Conservation (phyloP, 345 rosid species). For the Citrus inodora region DNA sequence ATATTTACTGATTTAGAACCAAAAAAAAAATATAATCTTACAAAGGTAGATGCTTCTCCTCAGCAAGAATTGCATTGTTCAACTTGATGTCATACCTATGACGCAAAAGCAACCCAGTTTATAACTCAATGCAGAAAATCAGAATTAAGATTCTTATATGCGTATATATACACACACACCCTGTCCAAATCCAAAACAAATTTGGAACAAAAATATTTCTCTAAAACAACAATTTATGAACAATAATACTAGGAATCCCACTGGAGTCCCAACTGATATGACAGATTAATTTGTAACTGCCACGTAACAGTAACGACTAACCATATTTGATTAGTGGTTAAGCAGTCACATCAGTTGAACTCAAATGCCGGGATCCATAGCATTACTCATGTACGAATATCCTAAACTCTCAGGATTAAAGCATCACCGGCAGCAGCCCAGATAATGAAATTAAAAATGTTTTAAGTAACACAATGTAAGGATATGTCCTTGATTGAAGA, state of each 20-base stretch:
- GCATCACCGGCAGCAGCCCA: not conserved
- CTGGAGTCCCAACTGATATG: too few species aligned
- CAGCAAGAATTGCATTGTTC: constrained; percentile 95
- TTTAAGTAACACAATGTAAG: too few species aligned
- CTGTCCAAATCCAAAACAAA: not conserved
- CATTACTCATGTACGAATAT: not conserved
- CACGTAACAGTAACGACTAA: too few species aligned
- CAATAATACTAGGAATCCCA: too few species aligned
- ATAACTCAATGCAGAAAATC: not conserved
- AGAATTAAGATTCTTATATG: too few species aligned
- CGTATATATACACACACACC: too few species aligned
- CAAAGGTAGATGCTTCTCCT: constrained; percentile 92
- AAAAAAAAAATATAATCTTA: constrained; percentile 24
- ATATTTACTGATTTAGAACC: not conserved
- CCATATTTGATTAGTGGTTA: too few species aligned
- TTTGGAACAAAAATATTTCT: not conserved
- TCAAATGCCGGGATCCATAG: too few species aligned
- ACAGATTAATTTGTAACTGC: too few species aligned
- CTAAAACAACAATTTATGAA: not conserved
- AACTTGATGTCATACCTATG: constrained; percentile 75
- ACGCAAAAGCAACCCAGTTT: not conserved
- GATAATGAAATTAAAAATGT: not conserved
- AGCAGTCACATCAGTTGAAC: too few species aligned
- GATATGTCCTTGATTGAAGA: too few species aligned
- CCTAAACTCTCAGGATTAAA: not conserved